These are phyloP conservation scores for Hydnum rufescens DNA, from an alignment of 768 basidiomycete genomes.

Conservation along the genomic window DNA sequence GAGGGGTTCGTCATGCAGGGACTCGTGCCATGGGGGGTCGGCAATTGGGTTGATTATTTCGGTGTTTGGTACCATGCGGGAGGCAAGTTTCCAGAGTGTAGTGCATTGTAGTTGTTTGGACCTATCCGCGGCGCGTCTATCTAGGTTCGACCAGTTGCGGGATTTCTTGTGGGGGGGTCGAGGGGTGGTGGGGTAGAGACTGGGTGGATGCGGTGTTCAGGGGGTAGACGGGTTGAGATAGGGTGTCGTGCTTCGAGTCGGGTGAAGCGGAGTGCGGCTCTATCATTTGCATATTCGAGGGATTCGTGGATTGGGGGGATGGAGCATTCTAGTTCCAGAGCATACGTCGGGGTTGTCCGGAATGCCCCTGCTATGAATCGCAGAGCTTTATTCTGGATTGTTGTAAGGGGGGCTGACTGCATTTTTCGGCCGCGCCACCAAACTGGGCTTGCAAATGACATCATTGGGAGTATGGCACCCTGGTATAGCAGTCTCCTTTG, in stretches of 20 bases:
- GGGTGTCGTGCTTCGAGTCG: not conserved
- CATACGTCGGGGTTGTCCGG: not conserved
- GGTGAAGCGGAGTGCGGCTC: not conserved
- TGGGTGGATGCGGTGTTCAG: not conserved
- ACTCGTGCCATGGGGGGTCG: not conserved
- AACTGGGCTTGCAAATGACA: constrained; percentile 19
- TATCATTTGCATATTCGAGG: not conserved
- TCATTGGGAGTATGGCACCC: constrained; percentile 17
- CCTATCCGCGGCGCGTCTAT: too few relatives aligned
- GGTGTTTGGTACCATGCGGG: not conserved
- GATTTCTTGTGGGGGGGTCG: too few relatives aligned
- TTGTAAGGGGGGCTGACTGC: constrained; percentile 11
- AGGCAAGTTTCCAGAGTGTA: not conserved
- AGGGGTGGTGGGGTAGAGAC: too few relatives aligned
- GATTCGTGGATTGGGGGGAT: not conserved
- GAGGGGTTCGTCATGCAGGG: not conserved
- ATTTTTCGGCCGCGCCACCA: constrained; percentile 15
- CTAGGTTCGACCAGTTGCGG: too few relatives aligned
- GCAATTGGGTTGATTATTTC: not conserved
- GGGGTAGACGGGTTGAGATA: not conserved
- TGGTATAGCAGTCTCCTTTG: constrained; percentile 18
- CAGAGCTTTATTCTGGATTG: constrained; percentile 8
- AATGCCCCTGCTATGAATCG: not conserved
- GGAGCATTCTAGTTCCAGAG: not conserved
- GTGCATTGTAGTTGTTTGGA: not conserved